Conservation (phyloP, 495 filamentous ascomycete genomes). For the Ascodesmis nigricans region DNA sequence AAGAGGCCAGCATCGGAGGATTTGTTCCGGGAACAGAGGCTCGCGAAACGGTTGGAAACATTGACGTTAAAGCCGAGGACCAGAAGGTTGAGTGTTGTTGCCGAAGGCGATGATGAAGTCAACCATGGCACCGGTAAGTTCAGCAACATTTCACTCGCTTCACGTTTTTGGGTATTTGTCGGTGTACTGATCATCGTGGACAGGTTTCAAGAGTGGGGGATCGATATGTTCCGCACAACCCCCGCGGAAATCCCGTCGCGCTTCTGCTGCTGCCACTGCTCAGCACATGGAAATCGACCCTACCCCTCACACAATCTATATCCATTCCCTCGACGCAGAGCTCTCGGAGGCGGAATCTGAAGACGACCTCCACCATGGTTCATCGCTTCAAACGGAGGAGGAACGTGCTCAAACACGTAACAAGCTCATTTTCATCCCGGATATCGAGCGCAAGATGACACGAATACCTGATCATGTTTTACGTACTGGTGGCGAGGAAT, state of each 20-base stretch:
- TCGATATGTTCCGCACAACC: conserved; percentile 9
- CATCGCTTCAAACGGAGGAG: conserved; percentile 22
- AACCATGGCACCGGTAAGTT: neutral
- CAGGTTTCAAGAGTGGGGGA: conserved; percentile 4
- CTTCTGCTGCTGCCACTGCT: conserved; percentile 15
- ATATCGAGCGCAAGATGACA: conserved; percentile 58
- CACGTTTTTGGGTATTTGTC: neutral
- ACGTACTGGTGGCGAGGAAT: neutral
- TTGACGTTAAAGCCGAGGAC: conserved; percentile 27
- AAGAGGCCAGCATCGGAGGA: conserved; percentile 17
- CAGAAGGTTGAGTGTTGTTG: too few relatives aligned
- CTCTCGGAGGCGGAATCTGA: conserved; percentile 38
- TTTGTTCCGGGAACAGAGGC: conserved; percentile 24
- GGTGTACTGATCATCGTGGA: conserved; percentile 1
- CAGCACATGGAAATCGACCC: conserved; percentile 69
- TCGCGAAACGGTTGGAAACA: conserved; percentile 58
- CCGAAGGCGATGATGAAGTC: too few relatives aligned
- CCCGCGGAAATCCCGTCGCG: too few relatives aligned
- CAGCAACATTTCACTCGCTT: conserved; percentile 35
- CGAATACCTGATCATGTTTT: conserved; percentile 35
- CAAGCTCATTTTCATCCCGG: conserved; percentile 52
- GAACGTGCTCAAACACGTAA: conserved; percentile 23
- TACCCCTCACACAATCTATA: conserved; percentile 78
- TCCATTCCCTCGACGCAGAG: conserved; percentile 75
- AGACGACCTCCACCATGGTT: neutral